phyloP scores from a whole-genome alignment of 805 yeast species.

The Yamadazyma nakazawae region DNA sequence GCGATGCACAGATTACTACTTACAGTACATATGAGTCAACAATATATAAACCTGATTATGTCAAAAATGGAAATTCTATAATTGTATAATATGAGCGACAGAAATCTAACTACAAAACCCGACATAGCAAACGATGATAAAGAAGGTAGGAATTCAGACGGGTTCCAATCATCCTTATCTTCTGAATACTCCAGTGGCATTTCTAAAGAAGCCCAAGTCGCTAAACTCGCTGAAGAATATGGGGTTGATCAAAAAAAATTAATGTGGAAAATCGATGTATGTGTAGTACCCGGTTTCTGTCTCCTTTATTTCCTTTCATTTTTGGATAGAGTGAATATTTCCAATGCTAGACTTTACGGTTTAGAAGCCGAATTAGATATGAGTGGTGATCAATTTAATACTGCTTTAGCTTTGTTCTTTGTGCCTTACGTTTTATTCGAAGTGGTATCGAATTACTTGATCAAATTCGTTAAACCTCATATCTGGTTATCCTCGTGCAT shows the following conservation, averaged over 20 bases:
- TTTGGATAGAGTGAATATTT: conserved; percentile 77
- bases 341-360: conserved; percentile 77
- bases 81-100: background rate
- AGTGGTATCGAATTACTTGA: conserved; percentile 58
- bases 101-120: background rate
- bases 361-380: conserved; percentile 54
- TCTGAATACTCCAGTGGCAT: background rate
- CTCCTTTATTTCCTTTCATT: conserved; percentile 72
- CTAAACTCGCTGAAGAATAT: conserved; percentile 13
- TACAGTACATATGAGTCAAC: conserved; percentile 1
- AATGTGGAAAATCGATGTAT: conserved; percentile 62
- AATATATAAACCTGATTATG: background rate
- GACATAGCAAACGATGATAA: background rate
- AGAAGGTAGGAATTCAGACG: background rate
- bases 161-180: background rate
- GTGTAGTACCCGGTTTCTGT: conserved; percentile 76
- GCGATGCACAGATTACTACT: background rate
- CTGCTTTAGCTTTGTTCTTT: conserved; percentile 65
- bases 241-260: conserved; percentile 56
- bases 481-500: conserved; percentile 60
- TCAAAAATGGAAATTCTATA: background rate
- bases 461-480: conserved; percentile 61
- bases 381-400: conserved; percentile 57
- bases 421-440: conserved; percentile 68
- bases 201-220: conserved; percentile 6